Percentiles rank a stretch among this genome's conserved stretches.
These are phyloP conservation scores for Pholiota conissans DNA, from an alignment of 768 basidiomycete species.

Conservation along the genomic window DNA sequence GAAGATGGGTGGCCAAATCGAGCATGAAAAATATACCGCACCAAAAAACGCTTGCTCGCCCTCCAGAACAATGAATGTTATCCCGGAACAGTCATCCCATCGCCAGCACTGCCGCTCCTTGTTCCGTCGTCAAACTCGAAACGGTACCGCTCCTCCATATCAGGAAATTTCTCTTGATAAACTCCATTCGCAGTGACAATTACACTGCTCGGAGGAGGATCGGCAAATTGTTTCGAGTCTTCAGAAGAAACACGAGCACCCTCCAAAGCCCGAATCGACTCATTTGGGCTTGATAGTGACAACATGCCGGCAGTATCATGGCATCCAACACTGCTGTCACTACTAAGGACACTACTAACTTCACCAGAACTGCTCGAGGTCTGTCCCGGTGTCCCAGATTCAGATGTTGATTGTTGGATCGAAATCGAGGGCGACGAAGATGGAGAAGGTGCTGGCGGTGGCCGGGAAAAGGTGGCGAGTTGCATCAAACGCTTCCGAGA, in stretches of 20 bases:
- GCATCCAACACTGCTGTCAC: conserved; percentile 1
- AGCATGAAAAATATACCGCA: too few relatives aligned
- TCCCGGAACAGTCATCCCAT: neutral
- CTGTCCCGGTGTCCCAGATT: neutral
- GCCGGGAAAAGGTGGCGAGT: conserved; percentile 38
- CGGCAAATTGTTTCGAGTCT: neutral
- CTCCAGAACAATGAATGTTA: neutral
- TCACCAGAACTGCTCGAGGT: conserved; percentile 3
- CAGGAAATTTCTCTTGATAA: neutral
- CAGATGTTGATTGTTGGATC: neutral
- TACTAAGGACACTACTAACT: neutral
- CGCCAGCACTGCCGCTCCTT: neutral
- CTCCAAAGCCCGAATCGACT: neutral
- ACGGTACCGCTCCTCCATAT: neutral
- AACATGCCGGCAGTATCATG: too few relatives aligned
- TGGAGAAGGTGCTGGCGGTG: conserved; percentile 23
- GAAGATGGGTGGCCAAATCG: neutral
- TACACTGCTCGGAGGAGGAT: neutral
- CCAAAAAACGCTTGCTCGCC: neutral
- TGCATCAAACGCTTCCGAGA: conserved; percentile 9
- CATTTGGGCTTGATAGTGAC: too few relatives aligned
- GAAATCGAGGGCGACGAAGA: neutral
- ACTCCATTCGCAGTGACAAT: neutral
- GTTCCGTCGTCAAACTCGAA: neutral
- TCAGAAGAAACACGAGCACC: neutral